phyloP scores from a whole-genome alignment of 2,329 filamentous ascomycete species.

The Coniochaeta ligniaria region DNA sequence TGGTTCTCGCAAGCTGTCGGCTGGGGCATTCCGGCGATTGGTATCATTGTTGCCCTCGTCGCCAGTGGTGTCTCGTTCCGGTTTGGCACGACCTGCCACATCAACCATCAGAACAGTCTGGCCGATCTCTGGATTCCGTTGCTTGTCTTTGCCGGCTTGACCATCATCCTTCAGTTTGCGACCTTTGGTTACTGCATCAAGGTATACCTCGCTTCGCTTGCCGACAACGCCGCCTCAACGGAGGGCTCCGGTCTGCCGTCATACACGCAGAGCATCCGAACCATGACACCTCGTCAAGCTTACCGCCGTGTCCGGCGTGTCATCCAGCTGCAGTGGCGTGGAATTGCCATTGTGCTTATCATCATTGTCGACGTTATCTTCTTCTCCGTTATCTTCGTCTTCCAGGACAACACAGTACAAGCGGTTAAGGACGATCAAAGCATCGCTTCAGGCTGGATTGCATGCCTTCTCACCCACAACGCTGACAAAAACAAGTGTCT shows the following conservation, averaged over 20 bases:
- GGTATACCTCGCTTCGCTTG: constrained; percentile 80
- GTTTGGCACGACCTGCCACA: constrained; percentile 86
- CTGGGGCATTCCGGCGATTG: constrained; percentile 75
- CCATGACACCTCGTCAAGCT: constrained; percentile 76
- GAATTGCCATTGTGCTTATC: constrained; percentile 81
- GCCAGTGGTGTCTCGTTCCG: constrained; percentile 91
- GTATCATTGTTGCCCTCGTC: constrained; percentile 68
- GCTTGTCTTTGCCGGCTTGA: constrained; percentile 67
- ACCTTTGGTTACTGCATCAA: constrained; percentile 93
- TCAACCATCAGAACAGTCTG: constrained; percentile 82
- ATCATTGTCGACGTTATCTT: constrained; percentile 90
- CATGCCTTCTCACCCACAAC: constrained; percentile 54
- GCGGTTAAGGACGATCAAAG: constrained; percentile 45
- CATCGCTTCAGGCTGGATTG: constrained; percentile 58
- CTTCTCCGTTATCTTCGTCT: constrained; percentile 86
- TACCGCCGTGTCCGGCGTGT: constrained; percentile 83
- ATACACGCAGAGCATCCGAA: constrained; percentile 68
- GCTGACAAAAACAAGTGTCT: constrained; percentile 64
- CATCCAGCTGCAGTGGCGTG: constrained; percentile 88
- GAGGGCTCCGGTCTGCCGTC: constrained; percentile 67
- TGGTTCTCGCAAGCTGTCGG: constrained; percentile 72
- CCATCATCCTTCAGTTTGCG: constrained; percentile 72
- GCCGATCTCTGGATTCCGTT: constrained; percentile 87
- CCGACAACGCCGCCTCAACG: constrained; percentile 64
- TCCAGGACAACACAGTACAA: constrained; percentile 67